Base-by-base conservation (phyloP, 176 grass and related monocot species). In the Zoysia japonica region DNA sequence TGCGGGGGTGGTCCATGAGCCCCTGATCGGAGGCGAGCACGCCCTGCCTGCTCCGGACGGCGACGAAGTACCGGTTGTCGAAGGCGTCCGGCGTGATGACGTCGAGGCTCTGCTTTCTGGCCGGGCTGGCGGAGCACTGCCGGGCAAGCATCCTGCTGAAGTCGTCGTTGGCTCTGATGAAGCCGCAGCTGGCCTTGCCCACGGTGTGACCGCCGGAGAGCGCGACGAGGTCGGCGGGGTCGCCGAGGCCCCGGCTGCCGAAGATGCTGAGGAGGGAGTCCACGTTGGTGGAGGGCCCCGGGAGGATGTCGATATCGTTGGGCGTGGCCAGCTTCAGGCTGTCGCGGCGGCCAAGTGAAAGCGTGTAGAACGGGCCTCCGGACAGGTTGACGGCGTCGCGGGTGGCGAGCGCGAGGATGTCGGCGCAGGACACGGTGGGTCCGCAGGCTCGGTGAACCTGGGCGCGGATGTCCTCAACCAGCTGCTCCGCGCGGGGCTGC, bases 351-450 rank as follows among this genome's bases (percentile, higher is more conserved):
- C 84, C 84, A 6, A 62, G 40, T 0, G 51, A 52, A 5, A 80
- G 4, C 9, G 55, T 15, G 51, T 41, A 75, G 19, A 20, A 51
- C 0, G 77, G 77, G 0, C 77, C 70, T 6, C 84, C 84, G 43
- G 52, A n/a, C 43, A 69, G 35, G 68, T 54, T 36, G 65, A 97
- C 67, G 48, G 90, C 81, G 80, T 92, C 93, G 8, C 90, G 85
- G 4, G 93, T 71, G 11, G 90, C 90, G n/a, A 92, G 93, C 9
- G 90, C 85, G 70, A 86, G n/a, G 46, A 92, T 92, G 82, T 96
- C 93, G 35, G 93, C 84, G 74, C 93, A 96, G 42, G 89, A 92
- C 61, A 96, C 93, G 35, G 67, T 67, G 17, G 10, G 36, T 2
- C 71, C 71, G 39, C 85, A 87, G 3, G n/a, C 56, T 5, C n/a